These are phyloP conservation scores for Blastobotrys buckinghamii DNA, from an alignment of 1,139 yeast genomes.

Conservation along the genomic window DNA sequence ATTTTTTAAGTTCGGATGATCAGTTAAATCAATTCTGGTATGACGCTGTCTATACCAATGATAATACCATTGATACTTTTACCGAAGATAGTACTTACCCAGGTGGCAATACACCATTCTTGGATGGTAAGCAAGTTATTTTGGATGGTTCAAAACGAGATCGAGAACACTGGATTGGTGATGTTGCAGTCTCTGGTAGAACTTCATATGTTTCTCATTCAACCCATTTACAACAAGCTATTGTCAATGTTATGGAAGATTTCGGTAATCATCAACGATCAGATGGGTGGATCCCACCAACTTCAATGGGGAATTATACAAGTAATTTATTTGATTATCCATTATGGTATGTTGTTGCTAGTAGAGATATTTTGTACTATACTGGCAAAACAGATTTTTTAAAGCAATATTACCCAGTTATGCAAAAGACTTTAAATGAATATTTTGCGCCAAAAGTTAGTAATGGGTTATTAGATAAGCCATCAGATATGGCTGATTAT, in stretches of 20 bases:
- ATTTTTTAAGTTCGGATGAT: not conserved
- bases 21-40: constrained; percentile 1
- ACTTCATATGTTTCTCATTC: not conserved
- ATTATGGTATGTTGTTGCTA: constrained; percentile 1
- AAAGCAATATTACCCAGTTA: not conserved
- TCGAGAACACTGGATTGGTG: constrained; percentile 2
- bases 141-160: constrained; percentile 3
- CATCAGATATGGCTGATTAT: not conserved
- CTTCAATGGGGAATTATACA: not conserved
- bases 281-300: constrained; percentile 4
- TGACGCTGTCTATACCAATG: constrained; percentile 2
- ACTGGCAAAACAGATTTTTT: not conserved
- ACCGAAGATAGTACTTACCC: not conserved
- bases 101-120: not conserved
- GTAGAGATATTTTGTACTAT: not conserved
- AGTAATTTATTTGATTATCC: not conserved
- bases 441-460: not conserved
- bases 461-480: not conserved
- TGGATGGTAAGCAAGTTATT: not conserved
- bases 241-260: not conserved
- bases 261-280: constrained; percentile 1
- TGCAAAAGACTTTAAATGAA: not conserved
- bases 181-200: not conserved
- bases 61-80: not conserved
- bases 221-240: not conserved